These are phyloP conservation scores for Neophaeococcomyces mojaviensis DNA, from an alignment of 2,329 filamentous ascomycete genomes.

Conservation along the genomic window DNA sequence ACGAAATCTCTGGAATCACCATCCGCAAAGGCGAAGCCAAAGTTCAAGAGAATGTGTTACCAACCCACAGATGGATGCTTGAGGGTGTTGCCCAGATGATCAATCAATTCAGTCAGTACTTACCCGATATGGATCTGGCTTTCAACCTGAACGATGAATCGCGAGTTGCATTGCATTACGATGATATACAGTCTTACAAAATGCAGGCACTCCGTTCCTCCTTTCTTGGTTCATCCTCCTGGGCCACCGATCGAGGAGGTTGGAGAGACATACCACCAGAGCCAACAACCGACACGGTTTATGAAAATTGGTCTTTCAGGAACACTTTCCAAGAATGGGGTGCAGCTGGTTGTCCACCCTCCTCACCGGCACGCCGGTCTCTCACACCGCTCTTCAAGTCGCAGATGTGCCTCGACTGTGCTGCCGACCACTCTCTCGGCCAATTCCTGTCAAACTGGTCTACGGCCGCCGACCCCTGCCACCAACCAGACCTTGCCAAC, in stretches of 20 bases:
- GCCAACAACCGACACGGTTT: constrained; percentile 29
- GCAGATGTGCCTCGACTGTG: constrained; percentile 58
- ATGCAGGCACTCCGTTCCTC: constrained; percentile 21
- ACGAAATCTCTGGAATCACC: constrained; percentile 49
- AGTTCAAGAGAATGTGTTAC: constrained; percentile 44
- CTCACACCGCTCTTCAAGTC: constrained; percentile 56
- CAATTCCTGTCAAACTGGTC: constrained; percentile 62
- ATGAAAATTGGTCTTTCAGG: constrained; percentile 34
- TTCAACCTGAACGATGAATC: constrained; percentile 57
- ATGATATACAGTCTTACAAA: constrained; percentile 33
- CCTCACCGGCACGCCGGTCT: constrained; percentile 50
- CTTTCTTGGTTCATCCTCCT: constrained; percentile 20
- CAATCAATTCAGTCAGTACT: constrained; percentile 43
- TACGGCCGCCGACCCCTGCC: constrained; percentile 59
- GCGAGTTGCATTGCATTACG: constrained; percentile 48
- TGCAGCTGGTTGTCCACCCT: constrained; percentile 53
- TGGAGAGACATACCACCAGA: constrained; percentile 34
- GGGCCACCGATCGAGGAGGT: constrained; percentile 32
- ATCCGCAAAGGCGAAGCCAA: constrained; percentile 47
- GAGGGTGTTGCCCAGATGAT: constrained; percentile 49
- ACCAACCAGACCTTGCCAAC: constrained; percentile 67
- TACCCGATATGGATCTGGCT: constrained; percentile 58
- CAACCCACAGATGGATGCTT: constrained; percentile 53
- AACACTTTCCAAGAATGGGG: constrained; percentile 35
- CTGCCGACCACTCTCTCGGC: constrained; percentile 56